phyloP scores from a whole-genome alignment of 2,329 filamentous ascomycete genomes.

The Xylaria hypoxylon region DNA sequence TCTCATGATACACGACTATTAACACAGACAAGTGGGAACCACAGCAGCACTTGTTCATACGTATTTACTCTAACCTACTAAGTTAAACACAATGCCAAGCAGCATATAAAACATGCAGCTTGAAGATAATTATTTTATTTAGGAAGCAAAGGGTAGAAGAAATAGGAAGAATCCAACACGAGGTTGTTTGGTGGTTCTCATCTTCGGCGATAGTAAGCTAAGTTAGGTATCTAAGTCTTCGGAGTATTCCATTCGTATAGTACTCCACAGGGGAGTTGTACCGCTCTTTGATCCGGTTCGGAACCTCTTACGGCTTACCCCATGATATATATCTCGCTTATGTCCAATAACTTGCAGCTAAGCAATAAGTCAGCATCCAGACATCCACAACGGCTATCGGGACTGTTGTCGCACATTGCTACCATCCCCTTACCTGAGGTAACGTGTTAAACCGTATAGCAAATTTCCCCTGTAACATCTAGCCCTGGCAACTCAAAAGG shows the following conservation, averaged over 20 bases:
- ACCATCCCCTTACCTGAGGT: conserved; percentile 8
- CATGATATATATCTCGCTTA: conserved; percentile 23
- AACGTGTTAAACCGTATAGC: conserved; percentile 1
- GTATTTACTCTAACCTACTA: background rate
- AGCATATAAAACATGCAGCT: background rate
- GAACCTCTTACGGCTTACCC: background rate
- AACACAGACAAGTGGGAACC: too few relatives aligned
- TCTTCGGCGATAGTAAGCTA: background rate
- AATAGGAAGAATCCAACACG: background rate
- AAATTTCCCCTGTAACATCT: background rate
- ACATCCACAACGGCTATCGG: background rate
- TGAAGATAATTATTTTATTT: background rate
- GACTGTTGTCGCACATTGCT: conserved; percentile 13
- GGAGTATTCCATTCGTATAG: too few relatives aligned
- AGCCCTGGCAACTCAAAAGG: background rate
- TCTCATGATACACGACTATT: too few relatives aligned
- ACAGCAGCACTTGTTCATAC: background rate
- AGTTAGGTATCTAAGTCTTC: background rate
- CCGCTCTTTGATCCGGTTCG: background rate
- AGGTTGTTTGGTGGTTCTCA: conserved; percentile 20
- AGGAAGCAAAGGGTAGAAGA: conserved; percentile 1
- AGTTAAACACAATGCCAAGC: background rate
- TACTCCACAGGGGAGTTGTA: background rate
- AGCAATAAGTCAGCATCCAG: background rate
- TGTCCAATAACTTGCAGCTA: conserved; percentile 9